Conservation (phyloP, 2,329 filamentous ascomycete genomes). For the Helotiales sp. region DNA sequence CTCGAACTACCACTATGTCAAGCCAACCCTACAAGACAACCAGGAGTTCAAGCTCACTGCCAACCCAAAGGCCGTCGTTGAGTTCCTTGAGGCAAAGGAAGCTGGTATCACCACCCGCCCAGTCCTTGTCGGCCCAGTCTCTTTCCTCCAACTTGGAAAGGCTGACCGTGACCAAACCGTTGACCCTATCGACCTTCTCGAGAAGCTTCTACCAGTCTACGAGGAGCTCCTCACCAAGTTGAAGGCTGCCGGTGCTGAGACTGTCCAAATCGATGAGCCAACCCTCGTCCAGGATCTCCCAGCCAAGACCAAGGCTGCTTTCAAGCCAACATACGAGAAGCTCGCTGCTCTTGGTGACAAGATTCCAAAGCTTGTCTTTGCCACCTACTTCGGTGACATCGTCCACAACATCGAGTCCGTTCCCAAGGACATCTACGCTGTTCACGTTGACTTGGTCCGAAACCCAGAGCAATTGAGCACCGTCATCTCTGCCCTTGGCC, state of each 20-base stretch:
- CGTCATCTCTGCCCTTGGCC: conserved; percentile 80
- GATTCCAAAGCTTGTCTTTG: conserved; percentile 86
- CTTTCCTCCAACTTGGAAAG: conserved; percentile 97
- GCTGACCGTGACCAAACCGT: conserved; percentile 94
- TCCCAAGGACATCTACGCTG: conserved; percentile 77
- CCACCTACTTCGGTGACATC: conserved; percentile 99
- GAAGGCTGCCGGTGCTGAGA: conserved; percentile 94
- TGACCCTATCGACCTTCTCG: conserved; percentile 89
- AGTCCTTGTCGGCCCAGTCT: conserved; percentile 93
- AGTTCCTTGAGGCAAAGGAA: conserved; percentile 98
- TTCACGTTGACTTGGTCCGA: conserved; percentile 96
- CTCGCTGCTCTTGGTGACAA: conserved; percentile 75
- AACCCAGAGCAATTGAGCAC: conserved; percentile 96
- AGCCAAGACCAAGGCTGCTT: conserved; percentile 89
- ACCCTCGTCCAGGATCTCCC: conserved; percentile 94
- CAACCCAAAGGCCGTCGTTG: conserved; percentile 89
- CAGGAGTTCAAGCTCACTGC: conserved; percentile 90
- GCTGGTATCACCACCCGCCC: conserved; percentile 92
- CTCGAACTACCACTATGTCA: conserved; percentile 99
- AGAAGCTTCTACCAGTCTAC: conserved; percentile 93
- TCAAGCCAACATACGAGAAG: conserved; percentile 97
- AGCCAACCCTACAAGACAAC: conserved; percentile 96
- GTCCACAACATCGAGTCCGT: conserved; percentile 97
- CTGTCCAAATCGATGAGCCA: conserved; percentile 98
- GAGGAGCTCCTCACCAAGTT: conserved; percentile 90